Evolutionary conservation across 2,329 filamentous ascomycete species (phyloP).

Genomic region (Sordariomycetes sp.): DNA sequence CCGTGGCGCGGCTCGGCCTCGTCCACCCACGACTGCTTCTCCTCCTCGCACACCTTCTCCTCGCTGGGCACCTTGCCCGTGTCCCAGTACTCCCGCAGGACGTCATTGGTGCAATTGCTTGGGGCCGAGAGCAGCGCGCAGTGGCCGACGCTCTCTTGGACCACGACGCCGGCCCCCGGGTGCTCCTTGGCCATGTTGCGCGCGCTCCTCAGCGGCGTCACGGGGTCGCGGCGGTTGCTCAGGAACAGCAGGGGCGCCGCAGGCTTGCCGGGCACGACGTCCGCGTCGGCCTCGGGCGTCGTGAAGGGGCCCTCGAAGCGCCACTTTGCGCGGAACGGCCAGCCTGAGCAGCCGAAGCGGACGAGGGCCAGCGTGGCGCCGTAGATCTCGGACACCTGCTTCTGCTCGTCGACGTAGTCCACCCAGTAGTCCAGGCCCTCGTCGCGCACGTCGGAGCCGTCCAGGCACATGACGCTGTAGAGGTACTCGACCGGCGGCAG

Average conservation of each 20-base stretch:
- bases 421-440: slow-evolving; percentile 14
- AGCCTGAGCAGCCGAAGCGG: slow-evolving; percentile 28
- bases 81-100: slow-evolving; percentile 3
- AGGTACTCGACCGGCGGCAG: not conserved
- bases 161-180: slow-evolving; percentile 16
- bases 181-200: slow-evolving; percentile 16
- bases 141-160: slow-evolving; percentile 20
- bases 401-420: slow-evolving; percentile 17
- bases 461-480: slow-evolving; percentile 21
- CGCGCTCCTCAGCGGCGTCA: slow-evolving; percentile 31
- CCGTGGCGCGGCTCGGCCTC: too few relatives aligned
- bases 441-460: slow-evolving; percentile 17
- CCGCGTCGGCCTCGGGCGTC: slow-evolving; percentile 13
- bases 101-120: slow-evolving; percentile 10
- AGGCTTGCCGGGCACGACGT: slow-evolving; percentile 18
- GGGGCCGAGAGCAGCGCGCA: slow-evolving; percentile 7
- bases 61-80: slow-evolving; percentile 14
- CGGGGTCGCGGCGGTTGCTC: slow-evolving; percentile 31
- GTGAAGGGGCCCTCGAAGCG: slow-evolving; percentile 25
- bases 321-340: slow-evolving; percentile 26
- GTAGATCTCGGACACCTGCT: slow-evolving; percentile 17
- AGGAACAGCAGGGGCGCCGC: slow-evolving; percentile 33
- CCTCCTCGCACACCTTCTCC: slow-evolving; percentile 11
- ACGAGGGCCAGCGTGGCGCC: slow-evolving; percentile 22
- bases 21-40: slow-evolving; percentile 11